phyloP scores from a whole-genome alignment of 768 basidiomycete species.

The Serendipita indica region DNA sequence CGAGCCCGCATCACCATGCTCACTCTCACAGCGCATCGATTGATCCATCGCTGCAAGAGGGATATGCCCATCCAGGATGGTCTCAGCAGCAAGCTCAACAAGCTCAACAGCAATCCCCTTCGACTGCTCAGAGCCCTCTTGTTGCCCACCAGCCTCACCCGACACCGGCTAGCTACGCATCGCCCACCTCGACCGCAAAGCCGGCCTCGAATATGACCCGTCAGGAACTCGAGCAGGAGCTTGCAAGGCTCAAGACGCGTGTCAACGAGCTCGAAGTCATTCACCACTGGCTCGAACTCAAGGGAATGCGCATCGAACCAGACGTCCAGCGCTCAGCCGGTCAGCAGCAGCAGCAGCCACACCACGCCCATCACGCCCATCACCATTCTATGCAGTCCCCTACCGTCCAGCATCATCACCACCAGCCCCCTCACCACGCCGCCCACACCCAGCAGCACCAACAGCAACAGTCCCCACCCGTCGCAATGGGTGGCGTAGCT shows the following conservation, averaged over 20 bases:
- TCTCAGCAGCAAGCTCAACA: neutral
- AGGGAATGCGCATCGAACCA: conserved; percentile 5
- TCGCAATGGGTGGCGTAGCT: neutral
- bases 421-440: neutral
- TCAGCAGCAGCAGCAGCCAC: conserved; percentile 5
- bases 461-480: neutral
- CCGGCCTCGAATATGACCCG: conserved; percentile 5
- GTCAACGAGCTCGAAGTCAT: conserved; percentile 8
- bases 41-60: neutral
- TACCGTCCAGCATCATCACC: conserved; percentile 6
- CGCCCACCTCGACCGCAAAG: conserved; percentile 2
- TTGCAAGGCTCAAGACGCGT: conserved; percentile 7
- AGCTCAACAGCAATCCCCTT: neutral
- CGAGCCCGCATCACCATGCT: conserved; percentile 1
- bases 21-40: conserved; percentile 4
- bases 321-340: neutral
- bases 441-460: neutral
- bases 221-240: conserved; percentile 7
- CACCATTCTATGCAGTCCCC: neutral
- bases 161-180: neutral
- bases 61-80: neutral
- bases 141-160: neutral
- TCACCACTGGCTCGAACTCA: conserved; percentile 8
- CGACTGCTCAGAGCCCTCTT: neutral
- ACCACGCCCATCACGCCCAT: neutral